phyloP scores from a whole-genome alignment of 495 filamentous ascomycete genomes.

The Aspergillus ostianus region DNA sequence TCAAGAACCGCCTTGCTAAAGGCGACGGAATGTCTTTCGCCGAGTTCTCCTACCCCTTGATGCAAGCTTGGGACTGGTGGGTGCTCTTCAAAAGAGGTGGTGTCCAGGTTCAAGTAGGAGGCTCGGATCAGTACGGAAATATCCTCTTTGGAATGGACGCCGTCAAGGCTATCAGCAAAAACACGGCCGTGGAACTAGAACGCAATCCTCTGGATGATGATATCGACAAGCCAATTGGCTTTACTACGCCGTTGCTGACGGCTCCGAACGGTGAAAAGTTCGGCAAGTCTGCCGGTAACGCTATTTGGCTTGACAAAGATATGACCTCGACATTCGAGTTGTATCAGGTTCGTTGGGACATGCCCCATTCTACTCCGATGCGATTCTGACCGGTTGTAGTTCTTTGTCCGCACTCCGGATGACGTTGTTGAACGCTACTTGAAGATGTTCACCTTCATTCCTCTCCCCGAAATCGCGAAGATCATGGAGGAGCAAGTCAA shows the following conservation, averaged over 20 bases:
- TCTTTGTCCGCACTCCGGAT: slow-evolving; percentile 83
- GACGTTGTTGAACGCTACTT: slow-evolving; percentile 74
- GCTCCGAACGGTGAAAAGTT: slow-evolving; percentile 85
- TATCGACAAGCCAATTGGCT: slow-evolving; percentile 63
- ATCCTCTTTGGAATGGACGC: slow-evolving; percentile 88
- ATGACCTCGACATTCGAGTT: slow-evolving; percentile 82
- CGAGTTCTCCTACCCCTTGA: slow-evolving; percentile 88
- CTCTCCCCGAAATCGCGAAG: slow-evolving; percentile 57
- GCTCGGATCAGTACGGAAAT: slow-evolving; percentile 95
- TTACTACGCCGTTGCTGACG: slow-evolving; percentile 88
- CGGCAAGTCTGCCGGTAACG: slow-evolving; percentile 93
- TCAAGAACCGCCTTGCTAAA: slow-evolving; percentile 73
- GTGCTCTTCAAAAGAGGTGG: slow-evolving; percentile 64
- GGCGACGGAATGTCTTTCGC: slow-evolving; percentile 91
- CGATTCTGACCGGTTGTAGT: slow-evolving; percentile 47
- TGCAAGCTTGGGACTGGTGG: slow-evolving; percentile 99
- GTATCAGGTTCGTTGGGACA: slow-evolving; percentile 61
- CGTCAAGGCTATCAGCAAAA: slow-evolving; percentile 66
- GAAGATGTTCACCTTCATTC: slow-evolving; percentile 88
- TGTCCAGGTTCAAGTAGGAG: slow-evolving; percentile 87
- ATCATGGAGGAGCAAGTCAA: slow-evolving; percentile 64
- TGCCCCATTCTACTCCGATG: background rate
- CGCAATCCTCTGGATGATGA: slow-evolving; percentile 31
- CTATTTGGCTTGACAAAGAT: slow-evolving; percentile 84
- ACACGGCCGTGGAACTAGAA: slow-evolving; percentile 31